phyloP scores from a whole-genome alignment of 2,329 filamentous ascomycete genomes.

The Colletotrichum sp. region DNA sequence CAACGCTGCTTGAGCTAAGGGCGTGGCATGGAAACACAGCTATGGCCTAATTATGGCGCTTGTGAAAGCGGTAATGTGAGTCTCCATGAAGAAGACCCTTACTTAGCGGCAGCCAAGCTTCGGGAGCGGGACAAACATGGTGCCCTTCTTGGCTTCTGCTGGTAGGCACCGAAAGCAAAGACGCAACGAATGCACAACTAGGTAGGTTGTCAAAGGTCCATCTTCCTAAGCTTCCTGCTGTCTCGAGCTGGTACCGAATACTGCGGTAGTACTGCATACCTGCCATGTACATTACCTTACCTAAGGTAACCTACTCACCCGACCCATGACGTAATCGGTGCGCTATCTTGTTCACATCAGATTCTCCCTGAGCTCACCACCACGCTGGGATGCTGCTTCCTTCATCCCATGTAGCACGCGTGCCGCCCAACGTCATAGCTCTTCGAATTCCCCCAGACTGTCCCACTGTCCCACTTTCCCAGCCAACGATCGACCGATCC shows the following conservation, averaged over 20 bases:
- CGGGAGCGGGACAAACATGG: background rate
- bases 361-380: background rate
- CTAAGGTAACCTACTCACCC: background rate
- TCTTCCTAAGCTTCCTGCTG: background rate
- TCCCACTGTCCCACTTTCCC: background rate
- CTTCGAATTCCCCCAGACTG: background rate
- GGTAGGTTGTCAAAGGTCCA: background rate
- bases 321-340: constrained; percentile 1
- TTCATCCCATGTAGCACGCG: background rate
- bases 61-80: background rate
- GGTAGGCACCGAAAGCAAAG: background rate
- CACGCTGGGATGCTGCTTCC: background rate
- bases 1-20: background rate
- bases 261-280: background rate
- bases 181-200: background rate
- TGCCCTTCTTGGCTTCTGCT: background rate
- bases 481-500: constrained; percentile 2
- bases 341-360: background rate
- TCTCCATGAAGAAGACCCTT: background rate
- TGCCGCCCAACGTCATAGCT: constrained; percentile 11
- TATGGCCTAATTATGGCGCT: background rate
- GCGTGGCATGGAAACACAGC: background rate
- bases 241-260: background rate
- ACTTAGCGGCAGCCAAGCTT: background rate
- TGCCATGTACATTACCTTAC: background rate